Evolutionary conservation across 495 filamentous ascomycete genomes (phyloP), one percentile per base, ranked within the genome.

Genomic region (Podospora pseudopauciseta): DNA sequence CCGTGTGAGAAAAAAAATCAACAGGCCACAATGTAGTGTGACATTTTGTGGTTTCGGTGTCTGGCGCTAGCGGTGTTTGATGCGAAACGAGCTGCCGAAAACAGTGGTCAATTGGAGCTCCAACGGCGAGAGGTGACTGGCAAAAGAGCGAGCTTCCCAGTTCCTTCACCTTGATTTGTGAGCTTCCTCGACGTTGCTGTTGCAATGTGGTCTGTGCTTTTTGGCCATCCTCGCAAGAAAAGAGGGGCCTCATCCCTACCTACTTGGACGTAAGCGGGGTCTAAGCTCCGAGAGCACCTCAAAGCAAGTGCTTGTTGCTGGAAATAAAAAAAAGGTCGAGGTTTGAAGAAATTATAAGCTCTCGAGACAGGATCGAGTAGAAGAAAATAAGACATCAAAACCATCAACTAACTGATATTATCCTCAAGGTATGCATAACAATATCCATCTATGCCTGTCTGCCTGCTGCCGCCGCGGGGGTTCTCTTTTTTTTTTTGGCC

Each of bases 401-500:
- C 39, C 39, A 49, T 3, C 39, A 49, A 13, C 39, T 2, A 16
- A 13, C 39, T 49, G 39, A 16, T 49, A 49, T 49, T 49, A 49
- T 49, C 39, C 39, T 49, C 39, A 49, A 18, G 39, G 39, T 49
- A 49, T 49, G 39, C 39, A 49, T 11, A 49, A 49, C 39, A 49
- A 49, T 49, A 49, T 49, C 39, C 39, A 49, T 49, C 5, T 11
- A 49, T 49, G 39, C 39, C 13, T 49, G 39, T 58, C 23, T 23
- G 23, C 23, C 23, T 23, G 23, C 23, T 23, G 23, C 23, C 19
- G 39, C 30, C 65, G 69, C 65, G 62, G 65, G 69, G 69, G 4
- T 20, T 58, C 23, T 58, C 55, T 23, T 58, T 13, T 65, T 70
- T 49, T 64, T 53, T 64, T 65, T 28, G 63, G 44, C 55, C 63